Conservation (phyloP, 2,329 filamentous ascomycete species). For the Exophiala lecanii-corni region DNA sequence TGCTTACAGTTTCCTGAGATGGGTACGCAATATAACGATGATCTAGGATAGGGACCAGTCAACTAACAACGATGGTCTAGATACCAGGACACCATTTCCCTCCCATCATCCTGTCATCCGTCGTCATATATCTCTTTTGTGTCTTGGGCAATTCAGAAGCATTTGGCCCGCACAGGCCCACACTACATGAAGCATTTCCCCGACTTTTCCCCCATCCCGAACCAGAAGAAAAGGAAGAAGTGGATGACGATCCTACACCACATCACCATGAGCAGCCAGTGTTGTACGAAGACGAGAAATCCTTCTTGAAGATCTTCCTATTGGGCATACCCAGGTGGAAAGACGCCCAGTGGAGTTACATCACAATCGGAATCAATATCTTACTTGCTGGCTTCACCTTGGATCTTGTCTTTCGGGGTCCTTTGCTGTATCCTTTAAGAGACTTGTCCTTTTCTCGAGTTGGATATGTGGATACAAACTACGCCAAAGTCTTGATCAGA, state of each 20-base stretch:
- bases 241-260: slow-evolving; percentile 37
- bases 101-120: slow-evolving; percentile 37
- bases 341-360: slow-evolving; percentile 60
- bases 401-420: slow-evolving; percentile 74
- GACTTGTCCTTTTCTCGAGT: slow-evolving; percentile 81
- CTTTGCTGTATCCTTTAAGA: slow-evolving; percentile 62
- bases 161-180: slow-evolving; percentile 15
- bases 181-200: slow-evolving; percentile 19
- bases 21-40: slow-evolving; percentile 32
- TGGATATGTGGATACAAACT: slow-evolving; percentile 76
- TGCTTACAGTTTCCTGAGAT: slow-evolving; percentile 41
- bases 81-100: slow-evolving; percentile 36
- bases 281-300: slow-evolving; percentile 53
- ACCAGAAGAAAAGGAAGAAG: slow-evolving; percentile 18
- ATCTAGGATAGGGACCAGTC: too few species aligned
- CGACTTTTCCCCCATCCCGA: slow-evolving; percentile 15
- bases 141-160: slow-evolving; percentile 24
- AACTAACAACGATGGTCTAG: too few species aligned
- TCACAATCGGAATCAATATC: slow-evolving; percentile 69
- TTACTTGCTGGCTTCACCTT: slow-evolving; percentile 63
- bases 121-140: slow-evolving; percentile 44
- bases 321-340: slow-evolving; percentile 70
- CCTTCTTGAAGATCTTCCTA: slow-evolving; percentile 63
- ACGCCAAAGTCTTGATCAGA: slow-evolving; percentile 75
- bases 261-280: slow-evolving; percentile 62